A percentile compares a stretch with the other conserved stretches of the same genome.
phyloP scores from a whole-genome alignment of 495 filamentous ascomycete genomes.

The Aspergillus taichungensis region DNA sequence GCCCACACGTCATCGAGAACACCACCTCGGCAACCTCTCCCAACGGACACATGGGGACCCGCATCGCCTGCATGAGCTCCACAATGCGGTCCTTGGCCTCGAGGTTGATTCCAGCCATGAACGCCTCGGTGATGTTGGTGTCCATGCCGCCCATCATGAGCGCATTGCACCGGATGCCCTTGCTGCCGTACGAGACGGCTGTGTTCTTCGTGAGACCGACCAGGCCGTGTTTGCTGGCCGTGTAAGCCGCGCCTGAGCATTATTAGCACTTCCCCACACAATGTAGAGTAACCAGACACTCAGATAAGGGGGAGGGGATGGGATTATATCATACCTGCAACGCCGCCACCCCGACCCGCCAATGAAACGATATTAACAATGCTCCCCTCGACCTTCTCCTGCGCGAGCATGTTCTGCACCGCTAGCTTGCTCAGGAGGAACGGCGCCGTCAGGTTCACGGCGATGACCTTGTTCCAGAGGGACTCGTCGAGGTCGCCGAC shows the following conservation, averaged over 20 bases:
- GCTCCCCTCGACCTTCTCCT: slow-evolving; percentile 18
- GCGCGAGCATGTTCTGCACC: slow-evolving; percentile 35
- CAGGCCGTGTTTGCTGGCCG: slow-evolving; percentile 28
- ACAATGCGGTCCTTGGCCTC: slow-evolving; percentile 32
- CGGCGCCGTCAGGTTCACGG: slow-evolving; percentile 51
- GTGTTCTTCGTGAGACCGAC: slow-evolving; percentile 56
- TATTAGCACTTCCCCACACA: not conserved
- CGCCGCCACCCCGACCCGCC: slow-evolving; percentile 25
- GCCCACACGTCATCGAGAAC: slow-evolving; percentile 18
- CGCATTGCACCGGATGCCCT: slow-evolving; percentile 49
- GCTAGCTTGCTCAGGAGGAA: slow-evolving; percentile 45
- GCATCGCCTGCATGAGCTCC: slow-evolving; percentile 17
- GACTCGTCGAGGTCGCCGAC: slow-evolving; percentile 40
- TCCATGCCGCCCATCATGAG: slow-evolving; percentile 48
- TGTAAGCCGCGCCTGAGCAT: slow-evolving; percentile 45
- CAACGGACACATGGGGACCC: slow-evolving; percentile 22
- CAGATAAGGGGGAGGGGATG: not conserved
- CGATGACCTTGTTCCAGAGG: slow-evolving; percentile 50
- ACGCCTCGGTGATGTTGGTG: slow-evolving; percentile 46
- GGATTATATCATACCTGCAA: slow-evolving; percentile 17
- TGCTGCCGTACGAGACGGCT: slow-evolving; percentile 46
- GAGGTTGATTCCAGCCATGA: slow-evolving; percentile 33
- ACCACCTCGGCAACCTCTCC: slow-evolving; percentile 31
- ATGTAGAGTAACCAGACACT: not conserved
- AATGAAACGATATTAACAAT: slow-evolving; percentile 34